Base-by-base conservation (phyloP, 352 stramenopile genomes). In the Phytophthora nicotianae region DNA sequence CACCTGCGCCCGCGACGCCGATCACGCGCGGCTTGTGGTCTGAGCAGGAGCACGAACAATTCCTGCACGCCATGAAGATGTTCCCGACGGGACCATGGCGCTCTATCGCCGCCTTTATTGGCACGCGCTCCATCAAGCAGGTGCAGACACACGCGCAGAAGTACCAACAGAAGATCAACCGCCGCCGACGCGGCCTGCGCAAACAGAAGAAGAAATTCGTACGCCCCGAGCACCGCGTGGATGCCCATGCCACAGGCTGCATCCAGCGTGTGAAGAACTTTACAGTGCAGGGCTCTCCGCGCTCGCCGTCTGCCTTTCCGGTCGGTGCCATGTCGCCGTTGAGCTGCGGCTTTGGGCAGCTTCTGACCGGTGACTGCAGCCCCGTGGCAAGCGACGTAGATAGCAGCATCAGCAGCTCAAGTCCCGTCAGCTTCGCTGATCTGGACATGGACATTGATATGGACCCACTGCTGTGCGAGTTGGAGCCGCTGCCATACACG, bases 161-260 rank as follows among this genome's bases (percentile, higher is more conserved):
- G 70, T 95, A 95, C 70, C 82, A 90, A 55, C 80, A 93, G 62
- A 95, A 95, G 68, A 86, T 95, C 49, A 79, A 86, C 52, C 84
- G 84, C 20, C 85, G 83, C n/a, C 75, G 86, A 59, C 82, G 85
- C 41, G 85, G 85, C 0, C 68, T 93, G 20, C 85, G 85, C 47
- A 93, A 93, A 81, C 78, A 93, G 65, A 91, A 93, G 68, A 91
- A 91, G 76, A 88, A 87, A 58, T 84, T 90, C 17, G 71, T 86
- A 16, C 81, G 81, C 8, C 75, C 79, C 2, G 83, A 93, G 68
- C 83, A 93, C 70, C 83, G 83, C 37, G 81, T 93, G 8, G 83
- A 92, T 54, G 65, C 81, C 21, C 67, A 83, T 37, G 75, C 81
- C 3, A 77, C 79, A 1, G 83, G 83, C 14, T 86, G 77, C 66